Evolutionary conservation across 208 protist genomes (phyloP).

Genomic region (Crithidia brevicula): DNA sequence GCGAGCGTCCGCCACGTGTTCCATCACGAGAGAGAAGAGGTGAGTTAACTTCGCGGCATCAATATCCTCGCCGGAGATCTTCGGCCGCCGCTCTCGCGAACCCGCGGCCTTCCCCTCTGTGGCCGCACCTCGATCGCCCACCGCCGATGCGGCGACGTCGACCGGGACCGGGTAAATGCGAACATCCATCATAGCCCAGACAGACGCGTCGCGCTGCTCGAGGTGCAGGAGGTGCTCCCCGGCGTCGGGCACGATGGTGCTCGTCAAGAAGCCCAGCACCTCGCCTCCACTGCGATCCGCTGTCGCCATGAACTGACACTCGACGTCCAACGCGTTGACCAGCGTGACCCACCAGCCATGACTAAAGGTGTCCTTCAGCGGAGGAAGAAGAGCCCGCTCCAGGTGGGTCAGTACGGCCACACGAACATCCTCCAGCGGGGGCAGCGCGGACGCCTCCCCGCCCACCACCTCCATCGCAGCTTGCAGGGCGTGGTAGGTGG

Average conservation of each 20-base stretch:
- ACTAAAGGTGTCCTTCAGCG: slow-evolving; percentile 28
- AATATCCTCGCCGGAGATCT: slow-evolving; percentile 42
- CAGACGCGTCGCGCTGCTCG: slow-evolving; percentile 30
- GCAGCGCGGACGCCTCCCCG: slow-evolving; percentile 38
- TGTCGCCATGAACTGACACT: slow-evolving; percentile 77
- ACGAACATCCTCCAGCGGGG: slow-evolving; percentile 67
- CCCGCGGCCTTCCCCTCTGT: not conserved
- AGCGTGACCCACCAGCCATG: slow-evolving; percentile 66
- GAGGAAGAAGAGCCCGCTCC: slow-evolving; percentile 51
- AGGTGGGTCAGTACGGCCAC: slow-evolving; percentile 47
- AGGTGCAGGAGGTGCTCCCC: slow-evolving; percentile 36
- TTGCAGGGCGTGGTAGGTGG: slow-evolving; percentile 45
- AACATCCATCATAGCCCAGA: slow-evolving; percentile 42
- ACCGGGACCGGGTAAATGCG: slow-evolving; percentile 39
- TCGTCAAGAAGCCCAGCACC: slow-evolving; percentile 44
- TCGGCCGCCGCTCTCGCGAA: slow-evolving; percentile 11
- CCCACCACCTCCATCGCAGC: slow-evolving; percentile 38
- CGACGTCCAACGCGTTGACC: slow-evolving; percentile 73
- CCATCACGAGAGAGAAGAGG: slow-evolving; percentile 26
- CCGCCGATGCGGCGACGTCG: not conserved
- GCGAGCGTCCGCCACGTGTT: slow-evolving; percentile 24
- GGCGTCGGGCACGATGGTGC: slow-evolving; percentile 54
- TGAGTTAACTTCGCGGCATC: slow-evolving; percentile 41
- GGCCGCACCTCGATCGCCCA: not conserved
- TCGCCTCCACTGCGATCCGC: slow-evolving; percentile 37